Evolutionary conservation across 2,329 filamentous ascomycete species (phyloP).

Genomic region (Cladophialophora immunda): DNA sequence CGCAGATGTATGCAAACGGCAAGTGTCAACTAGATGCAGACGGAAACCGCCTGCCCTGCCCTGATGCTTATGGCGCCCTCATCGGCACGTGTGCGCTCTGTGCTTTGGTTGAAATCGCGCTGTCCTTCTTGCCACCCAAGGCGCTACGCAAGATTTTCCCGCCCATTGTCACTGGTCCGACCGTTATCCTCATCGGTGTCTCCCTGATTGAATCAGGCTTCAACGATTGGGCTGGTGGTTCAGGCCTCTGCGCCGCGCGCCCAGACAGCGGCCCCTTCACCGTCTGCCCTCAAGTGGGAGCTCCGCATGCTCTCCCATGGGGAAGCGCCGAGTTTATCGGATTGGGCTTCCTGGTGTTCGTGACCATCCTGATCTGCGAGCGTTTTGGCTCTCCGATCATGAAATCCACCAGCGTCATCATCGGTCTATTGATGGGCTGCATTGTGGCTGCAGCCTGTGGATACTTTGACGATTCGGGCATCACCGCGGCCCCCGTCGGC

Average conservation of each 20-base stretch:
- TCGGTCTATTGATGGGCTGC: conserved; percentile 71
- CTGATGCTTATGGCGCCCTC: conserved; percentile 71
- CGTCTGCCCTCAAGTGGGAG: conserved; percentile 66
- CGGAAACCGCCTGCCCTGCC: conserved; percentile 69
- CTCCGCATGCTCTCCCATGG: conserved; percentile 70
- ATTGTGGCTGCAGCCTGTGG: conserved; percentile 72
- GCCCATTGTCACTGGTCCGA: conserved; percentile 73
- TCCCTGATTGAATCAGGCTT: conserved; percentile 70
- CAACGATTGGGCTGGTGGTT: conserved; percentile 73
- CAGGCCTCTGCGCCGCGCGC: conserved; percentile 55
- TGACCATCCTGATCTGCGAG: conserved; percentile 73
- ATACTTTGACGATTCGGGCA: conserved; percentile 68
- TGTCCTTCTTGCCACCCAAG: conserved; percentile 70
- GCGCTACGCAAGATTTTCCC: conserved; percentile 71
- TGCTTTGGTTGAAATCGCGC: conserved; percentile 65
- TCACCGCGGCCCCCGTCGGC: conserved; percentile 67
- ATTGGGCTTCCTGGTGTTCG: conserved; percentile 72
- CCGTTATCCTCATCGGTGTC: conserved; percentile 73
- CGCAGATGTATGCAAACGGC: conserved; percentile 71
- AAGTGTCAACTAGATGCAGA: conserved; percentile 66
- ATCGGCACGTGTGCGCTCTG: conserved; percentile 64
- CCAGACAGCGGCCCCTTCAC: conserved; percentile 57
- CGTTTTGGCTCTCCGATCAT: conserved; percentile 75
- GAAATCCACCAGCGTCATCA: conserved; percentile 72
- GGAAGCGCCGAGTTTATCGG: conserved; percentile 71